Conservation (phyloP, 805 yeast species). For the Zygosaccharomyces bailii region DNA sequence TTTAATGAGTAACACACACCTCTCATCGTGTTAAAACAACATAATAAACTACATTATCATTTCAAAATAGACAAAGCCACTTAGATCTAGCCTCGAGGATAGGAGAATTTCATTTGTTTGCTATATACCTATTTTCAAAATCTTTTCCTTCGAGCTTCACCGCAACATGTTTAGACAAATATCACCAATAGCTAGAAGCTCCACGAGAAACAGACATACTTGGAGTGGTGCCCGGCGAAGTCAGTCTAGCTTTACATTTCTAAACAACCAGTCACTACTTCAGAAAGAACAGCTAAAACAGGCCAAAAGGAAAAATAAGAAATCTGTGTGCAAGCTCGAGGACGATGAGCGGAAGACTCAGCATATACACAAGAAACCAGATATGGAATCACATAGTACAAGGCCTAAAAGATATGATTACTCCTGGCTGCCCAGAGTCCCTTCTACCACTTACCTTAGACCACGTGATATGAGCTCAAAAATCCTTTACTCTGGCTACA, state of each 20-base stretch:
- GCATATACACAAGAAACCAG: constrained; percentile 8
- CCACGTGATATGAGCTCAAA: constrained; percentile 25
- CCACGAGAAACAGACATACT: constrained; percentile 10
- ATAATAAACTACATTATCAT: background rate
- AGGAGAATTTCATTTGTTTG: background rate
- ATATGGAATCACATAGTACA: constrained; percentile 5
- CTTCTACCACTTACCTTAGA: constrained; percentile 27
- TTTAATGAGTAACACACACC: background rate
- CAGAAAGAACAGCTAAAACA: constrained; percentile 22
- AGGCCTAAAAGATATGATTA: constrained; percentile 21
- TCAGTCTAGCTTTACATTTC: constrained; percentile 28
- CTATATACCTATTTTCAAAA: background rate
- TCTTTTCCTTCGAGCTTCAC: background rate
- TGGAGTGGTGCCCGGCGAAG: constrained; percentile 15
- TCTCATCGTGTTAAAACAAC: background rate
- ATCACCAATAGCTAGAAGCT: constrained; percentile 4
- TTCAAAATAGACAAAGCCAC: background rate
- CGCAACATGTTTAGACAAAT: constrained; percentile 1
- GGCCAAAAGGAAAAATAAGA: constrained; percentile 15
- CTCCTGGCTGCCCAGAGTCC: constrained; percentile 33
- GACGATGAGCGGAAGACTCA: constrained; percentile 12
- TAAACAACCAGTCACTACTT: constrained; percentile 22
- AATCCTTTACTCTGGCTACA: constrained; percentile 33
- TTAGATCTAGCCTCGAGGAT: background rate
- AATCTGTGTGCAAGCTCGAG: constrained; percentile 12